A percentile compares a stretch with the other conserved stretches of the same genome.
Conservation (phyloP, 2,329 filamentous ascomycete genomes). For the Ascochyta rabiei region DNA sequence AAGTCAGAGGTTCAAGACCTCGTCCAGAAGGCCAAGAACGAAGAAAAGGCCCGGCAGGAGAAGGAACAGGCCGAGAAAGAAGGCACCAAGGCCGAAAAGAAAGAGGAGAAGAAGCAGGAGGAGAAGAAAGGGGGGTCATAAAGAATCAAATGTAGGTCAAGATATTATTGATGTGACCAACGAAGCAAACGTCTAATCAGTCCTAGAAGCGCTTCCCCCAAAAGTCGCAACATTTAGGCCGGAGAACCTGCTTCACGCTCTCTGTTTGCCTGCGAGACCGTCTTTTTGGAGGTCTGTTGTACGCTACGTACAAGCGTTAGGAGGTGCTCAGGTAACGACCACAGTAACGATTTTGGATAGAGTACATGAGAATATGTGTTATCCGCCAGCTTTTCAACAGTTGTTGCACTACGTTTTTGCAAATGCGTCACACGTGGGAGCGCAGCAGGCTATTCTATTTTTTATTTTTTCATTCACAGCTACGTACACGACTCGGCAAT, state of each 20-base stretch:
- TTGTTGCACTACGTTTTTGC: not conserved
- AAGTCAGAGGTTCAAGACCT: constrained; percentile 78
- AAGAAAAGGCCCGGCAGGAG: constrained; percentile 47
- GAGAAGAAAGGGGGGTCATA: constrained; percentile 23
- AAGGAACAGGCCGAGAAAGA: constrained; percentile 48
- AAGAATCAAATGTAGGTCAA: constrained; percentile 1
- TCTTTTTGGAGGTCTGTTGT: not conserved
- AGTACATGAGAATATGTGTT: not conserved
- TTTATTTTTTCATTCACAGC: not conserved
- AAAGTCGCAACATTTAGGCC: not conserved
- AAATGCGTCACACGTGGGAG: not conserved
- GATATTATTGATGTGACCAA: not conserved
- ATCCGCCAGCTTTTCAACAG: not conserved
- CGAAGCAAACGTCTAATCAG: not conserved
- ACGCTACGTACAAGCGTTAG: constrained; percentile 30
- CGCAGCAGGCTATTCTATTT: not conserved
- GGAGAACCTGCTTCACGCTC: not conserved
- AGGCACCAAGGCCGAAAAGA: constrained; percentile 57
- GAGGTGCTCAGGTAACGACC: constrained; percentile 17
- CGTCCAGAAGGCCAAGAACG: constrained; percentile 61
- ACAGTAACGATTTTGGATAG: constrained; percentile 24
- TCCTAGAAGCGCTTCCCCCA: not conserved
- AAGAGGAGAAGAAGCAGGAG: constrained; percentile 44
- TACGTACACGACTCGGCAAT: constrained; percentile 24
- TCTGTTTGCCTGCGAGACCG: not conserved